A percentile compares a stretch with the other conserved stretches of the same genome.
Evolutionary conservation across 345 rosid species (phyloP).

Genomic region (Alliaria petiolata): DNA sequence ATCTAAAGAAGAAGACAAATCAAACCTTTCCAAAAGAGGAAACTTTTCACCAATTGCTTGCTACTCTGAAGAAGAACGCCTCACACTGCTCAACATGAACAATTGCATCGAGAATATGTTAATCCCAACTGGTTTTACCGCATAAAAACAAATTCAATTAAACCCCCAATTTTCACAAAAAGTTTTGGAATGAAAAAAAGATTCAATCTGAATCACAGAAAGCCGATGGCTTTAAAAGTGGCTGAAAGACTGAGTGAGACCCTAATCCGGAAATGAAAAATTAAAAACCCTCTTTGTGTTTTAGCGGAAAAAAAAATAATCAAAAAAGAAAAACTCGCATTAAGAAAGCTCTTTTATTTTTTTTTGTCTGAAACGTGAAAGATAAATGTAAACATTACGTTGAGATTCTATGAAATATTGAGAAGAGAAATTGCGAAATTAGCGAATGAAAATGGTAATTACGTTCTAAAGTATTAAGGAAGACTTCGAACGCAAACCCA

Average conservation of each 20-base stretch:
- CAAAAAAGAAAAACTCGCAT: background rate
- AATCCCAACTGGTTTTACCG: background rate
- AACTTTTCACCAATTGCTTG: constrained; percentile 7
- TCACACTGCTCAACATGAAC: constrained; percentile 15
- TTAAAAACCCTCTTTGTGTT: constrained; percentile 7
- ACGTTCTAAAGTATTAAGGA: constrained; percentile 10
- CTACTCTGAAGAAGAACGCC: constrained; percentile 12
- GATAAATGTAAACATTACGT: constrained; percentile 8
- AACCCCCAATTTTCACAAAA: constrained; percentile 3
- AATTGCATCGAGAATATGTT: background rate
- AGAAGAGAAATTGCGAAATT: background rate
- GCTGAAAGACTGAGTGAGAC: background rate
- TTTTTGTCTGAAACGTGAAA: background rate
- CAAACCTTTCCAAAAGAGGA: constrained; percentile 12
- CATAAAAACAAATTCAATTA: background rate
- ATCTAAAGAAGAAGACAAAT: constrained; percentile 6
- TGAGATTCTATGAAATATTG: background rate
- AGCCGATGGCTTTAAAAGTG: constrained; percentile 12
- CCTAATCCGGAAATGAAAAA: background rate
- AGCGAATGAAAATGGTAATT: background rate
- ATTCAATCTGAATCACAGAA: constrained; percentile 27
- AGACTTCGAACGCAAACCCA: constrained; percentile 20
- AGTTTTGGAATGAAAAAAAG: background rate
- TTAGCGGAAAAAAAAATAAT: constrained; percentile 6
- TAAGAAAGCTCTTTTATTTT: background rate